These are phyloP conservation scores for Geoglossum cookeanum DNA, from an alignment of 2,329 filamentous ascomycete genomes.

Conservation along the genomic window DNA sequence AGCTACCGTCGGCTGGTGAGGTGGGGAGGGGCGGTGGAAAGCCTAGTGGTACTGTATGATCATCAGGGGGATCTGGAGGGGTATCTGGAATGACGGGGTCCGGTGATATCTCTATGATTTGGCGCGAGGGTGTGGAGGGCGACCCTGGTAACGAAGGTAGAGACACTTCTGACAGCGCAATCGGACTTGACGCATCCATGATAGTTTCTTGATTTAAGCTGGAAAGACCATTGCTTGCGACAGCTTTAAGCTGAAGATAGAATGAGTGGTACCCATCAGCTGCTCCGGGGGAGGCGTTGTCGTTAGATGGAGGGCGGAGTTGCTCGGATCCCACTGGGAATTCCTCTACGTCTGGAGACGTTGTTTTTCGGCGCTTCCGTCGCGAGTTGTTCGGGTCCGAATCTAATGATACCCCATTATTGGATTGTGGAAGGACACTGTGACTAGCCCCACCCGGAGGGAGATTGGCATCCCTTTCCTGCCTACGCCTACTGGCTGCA, in stretches of 20 bases:
- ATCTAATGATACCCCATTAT: neutral
- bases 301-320: neutral
- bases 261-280: neutral
- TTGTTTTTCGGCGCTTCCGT: slow-evolving; percentile 27
- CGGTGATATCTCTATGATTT: neutral
- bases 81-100: neutral
- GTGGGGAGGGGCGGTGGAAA: neutral
- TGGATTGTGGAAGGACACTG: neutral
- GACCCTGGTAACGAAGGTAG: neutral
- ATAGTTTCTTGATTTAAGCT: neutral
- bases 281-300: neutral
- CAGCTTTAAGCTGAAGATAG: neutral
- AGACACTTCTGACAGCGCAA: neutral
- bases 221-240: neutral
- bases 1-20: neutral
- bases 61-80: neutral
- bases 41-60: neutral
- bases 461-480: too few relatives aligned
- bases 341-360: slow-evolving; percentile 13
- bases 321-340: neutral
- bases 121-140: neutral
- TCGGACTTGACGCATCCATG: neutral
- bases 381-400: slow-evolving; percentile 16
- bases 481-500: neutral
- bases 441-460: neutral